A percentile compares a stretch with the other conserved stretches of the same genome.
Conservation (phyloP, 192 early-diverging fungal genomes). For the Paraglomus occultum region DNA sequence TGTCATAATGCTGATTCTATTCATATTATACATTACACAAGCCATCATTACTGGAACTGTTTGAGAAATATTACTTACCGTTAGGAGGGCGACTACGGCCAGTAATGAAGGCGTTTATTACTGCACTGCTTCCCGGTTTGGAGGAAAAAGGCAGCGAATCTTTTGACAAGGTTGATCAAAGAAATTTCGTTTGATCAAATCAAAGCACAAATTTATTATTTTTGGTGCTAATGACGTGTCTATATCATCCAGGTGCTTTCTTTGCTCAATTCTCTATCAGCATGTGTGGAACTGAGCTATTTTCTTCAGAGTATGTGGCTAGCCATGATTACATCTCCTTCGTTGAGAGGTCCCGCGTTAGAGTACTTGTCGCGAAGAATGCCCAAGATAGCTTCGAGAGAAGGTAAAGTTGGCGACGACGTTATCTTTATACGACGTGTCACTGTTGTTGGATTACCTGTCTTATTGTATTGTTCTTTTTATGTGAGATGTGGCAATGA, state of each 20-base stretch:
- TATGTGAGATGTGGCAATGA: conserved; percentile 57
- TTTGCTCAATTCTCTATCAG: conserved; percentile 65
- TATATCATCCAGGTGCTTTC: conserved; percentile 39
- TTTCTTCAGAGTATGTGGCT: conserved; percentile 87
- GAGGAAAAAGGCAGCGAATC: conserved; percentile 90
- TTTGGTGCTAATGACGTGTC: no score
- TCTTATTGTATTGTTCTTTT: conserved; percentile 1
- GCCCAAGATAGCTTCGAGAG: conserved; percentile 61
- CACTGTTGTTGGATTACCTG: conserved; percentile 20
- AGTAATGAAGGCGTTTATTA: conserved; percentile 74
- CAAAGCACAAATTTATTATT: background rate
- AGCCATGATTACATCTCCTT: conserved; percentile 65
- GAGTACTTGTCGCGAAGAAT: conserved; percentile 77
- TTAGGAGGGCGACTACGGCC: conserved; percentile 68
- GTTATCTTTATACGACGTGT: no score
- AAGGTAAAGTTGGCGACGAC: conserved; percentile 50
- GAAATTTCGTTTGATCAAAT: background rate
- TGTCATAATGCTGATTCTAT: background rate
- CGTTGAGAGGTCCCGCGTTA: conserved; percentile 67
- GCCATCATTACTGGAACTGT: conserved; percentile 77
- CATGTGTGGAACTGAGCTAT: conserved; percentile 67
- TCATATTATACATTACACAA: conserved; percentile 33
- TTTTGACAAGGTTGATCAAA: conserved; percentile 63
- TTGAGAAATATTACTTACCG: conserved; percentile 74
- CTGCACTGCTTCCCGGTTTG: conserved; percentile 77